Conservation (phyloP, 306 rosid species). For the Vachellia collinsii region DNA sequence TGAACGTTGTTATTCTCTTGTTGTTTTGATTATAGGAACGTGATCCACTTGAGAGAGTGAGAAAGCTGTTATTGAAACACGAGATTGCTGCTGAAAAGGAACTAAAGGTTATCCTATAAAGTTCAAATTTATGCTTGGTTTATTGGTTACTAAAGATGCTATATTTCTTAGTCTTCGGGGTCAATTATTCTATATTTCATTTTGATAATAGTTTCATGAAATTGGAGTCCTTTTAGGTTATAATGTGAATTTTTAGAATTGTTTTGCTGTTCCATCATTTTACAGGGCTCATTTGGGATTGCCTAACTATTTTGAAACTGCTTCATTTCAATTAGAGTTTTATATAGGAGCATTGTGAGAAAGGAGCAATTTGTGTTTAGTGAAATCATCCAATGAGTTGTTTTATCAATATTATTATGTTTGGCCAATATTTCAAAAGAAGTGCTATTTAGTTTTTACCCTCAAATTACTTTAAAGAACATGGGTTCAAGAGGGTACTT, state of each 20-base stretch:
- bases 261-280: slow-evolving; percentile 15
- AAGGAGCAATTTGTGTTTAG: background rate
- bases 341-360: background rate
- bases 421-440: background rate
- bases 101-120: slow-evolving; percentile 63
- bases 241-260: background rate
- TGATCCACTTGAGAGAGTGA: slow-evolving; percentile 91
- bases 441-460: background rate
- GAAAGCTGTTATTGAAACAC: slow-evolving; percentile 75
- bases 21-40: slow-evolving; percentile 72
- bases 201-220: background rate
- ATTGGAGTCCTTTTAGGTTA: background rate
- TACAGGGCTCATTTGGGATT: background rate
- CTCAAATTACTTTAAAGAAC: background rate
- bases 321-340: background rate
- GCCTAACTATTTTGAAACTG: background rate
- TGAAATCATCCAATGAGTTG: background rate
- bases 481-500: background rate
- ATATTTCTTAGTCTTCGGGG: slow-evolving; percentile 8
- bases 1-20: slow-evolving; percentile 21
- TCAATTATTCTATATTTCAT: background rate
- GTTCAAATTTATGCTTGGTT: slow-evolving; percentile 22
- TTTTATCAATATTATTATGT: too few species aligned
- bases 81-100: slow-evolving; percentile 86
- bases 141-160: slow-evolving; percentile 9